Evolutionary conservation across 2,329 filamentous ascomycete genomes (phyloP).

Genomic region (Xylaria multiplex): DNA sequence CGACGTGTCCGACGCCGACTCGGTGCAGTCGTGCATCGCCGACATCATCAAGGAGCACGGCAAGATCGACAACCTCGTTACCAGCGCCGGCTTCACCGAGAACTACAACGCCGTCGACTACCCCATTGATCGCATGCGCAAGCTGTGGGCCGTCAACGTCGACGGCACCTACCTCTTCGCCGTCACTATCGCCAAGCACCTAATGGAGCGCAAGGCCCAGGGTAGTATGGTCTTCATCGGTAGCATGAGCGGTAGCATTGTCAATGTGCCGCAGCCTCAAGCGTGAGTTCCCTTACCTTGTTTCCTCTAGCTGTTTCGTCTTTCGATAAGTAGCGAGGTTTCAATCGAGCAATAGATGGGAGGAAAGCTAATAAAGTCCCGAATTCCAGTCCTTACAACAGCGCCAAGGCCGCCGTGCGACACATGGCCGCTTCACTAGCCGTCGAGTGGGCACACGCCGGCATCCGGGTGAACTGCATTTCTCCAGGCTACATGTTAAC

Average conservation of each 20-base stretch:
- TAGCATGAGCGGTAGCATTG: conserved; percentile 92
- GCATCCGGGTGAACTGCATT: conserved; percentile 94
- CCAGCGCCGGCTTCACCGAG: conserved; percentile 95
- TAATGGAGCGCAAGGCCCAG: conserved; percentile 81
- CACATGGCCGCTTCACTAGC: conserved; percentile 88
- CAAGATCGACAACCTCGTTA: conserved; percentile 91
- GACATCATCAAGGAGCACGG: conserved; percentile 77
- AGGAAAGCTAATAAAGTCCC: conserved; percentile 31
- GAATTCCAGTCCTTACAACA: conserved; percentile 78
- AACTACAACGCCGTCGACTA: conserved; percentile 94
- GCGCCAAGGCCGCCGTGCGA: conserved; percentile 89
- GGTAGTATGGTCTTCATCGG: conserved; percentile 95
- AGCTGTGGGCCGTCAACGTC: conserved; percentile 94
- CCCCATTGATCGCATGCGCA: conserved; percentile 88
- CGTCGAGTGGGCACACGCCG: conserved; percentile 90
- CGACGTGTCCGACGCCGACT: conserved; percentile 83
- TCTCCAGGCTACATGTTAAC: conserved; percentile 97
- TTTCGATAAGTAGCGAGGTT: not conserved
- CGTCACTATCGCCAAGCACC: conserved; percentile 82
- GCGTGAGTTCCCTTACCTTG: conserved; percentile 58
- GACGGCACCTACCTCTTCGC: conserved; percentile 92
- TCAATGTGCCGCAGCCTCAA: conserved; percentile 95
- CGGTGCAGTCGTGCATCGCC: conserved; percentile 77
- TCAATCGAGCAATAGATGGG: not conserved
- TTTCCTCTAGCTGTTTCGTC: too few relatives aligned